phyloP scores from a whole-genome alignment of 1,284 basidiomycete genomes.

The Ustanciosporium gigantosporum region DNA sequence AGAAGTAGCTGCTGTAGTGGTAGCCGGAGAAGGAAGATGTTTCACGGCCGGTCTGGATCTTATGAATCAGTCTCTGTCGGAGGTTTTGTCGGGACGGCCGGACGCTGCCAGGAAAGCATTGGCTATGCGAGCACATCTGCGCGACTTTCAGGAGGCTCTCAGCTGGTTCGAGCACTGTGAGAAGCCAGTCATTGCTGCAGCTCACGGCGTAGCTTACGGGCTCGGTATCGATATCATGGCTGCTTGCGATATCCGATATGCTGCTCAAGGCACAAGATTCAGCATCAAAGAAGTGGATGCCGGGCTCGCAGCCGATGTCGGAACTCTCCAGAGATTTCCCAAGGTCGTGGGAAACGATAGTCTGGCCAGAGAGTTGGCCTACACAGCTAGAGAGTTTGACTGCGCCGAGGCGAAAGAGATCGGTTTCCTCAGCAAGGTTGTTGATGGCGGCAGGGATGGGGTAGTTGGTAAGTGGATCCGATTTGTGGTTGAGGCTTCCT shows the following conservation, averaged over 20 bases:
- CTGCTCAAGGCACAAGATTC: slow-evolving; percentile 70
- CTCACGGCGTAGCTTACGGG: slow-evolving; percentile 77
- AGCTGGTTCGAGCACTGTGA: slow-evolving; percentile 68
- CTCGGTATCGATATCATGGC: slow-evolving; percentile 75
- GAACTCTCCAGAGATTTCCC: slow-evolving; percentile 81
- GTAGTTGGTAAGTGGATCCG: slow-evolving; percentile 57
- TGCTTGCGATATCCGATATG: slow-evolving; percentile 80
- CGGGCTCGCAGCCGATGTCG: slow-evolving; percentile 86
- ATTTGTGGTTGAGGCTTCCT: background rate
- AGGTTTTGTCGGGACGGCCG: slow-evolving; percentile 15
- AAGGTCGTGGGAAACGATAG: slow-evolving; percentile 80
- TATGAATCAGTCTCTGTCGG: slow-evolving; percentile 17
- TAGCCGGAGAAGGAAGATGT: slow-evolving; percentile 52
- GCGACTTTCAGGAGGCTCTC: slow-evolving; percentile 59
- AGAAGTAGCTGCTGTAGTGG: slow-evolving; percentile 53
- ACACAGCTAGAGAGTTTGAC: slow-evolving; percentile 75
- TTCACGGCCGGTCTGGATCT: slow-evolving; percentile 61
- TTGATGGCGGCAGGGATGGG: slow-evolving; percentile 70
- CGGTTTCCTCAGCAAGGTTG: slow-evolving; percentile 77
- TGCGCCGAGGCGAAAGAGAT: slow-evolving; percentile 73
- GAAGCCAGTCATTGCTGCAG: slow-evolving; percentile 82
- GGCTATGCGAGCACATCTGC: slow-evolving; percentile 44
- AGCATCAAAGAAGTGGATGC: slow-evolving; percentile 88
- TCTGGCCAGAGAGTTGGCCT: slow-evolving; percentile 76
- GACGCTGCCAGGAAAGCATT: slow-evolving; percentile 55